Evolutionary conservation across 805 yeast species (phyloP), one percentile per base, ranked within the genome.

Genomic region (Sugiyamaella smithiae): DNA sequence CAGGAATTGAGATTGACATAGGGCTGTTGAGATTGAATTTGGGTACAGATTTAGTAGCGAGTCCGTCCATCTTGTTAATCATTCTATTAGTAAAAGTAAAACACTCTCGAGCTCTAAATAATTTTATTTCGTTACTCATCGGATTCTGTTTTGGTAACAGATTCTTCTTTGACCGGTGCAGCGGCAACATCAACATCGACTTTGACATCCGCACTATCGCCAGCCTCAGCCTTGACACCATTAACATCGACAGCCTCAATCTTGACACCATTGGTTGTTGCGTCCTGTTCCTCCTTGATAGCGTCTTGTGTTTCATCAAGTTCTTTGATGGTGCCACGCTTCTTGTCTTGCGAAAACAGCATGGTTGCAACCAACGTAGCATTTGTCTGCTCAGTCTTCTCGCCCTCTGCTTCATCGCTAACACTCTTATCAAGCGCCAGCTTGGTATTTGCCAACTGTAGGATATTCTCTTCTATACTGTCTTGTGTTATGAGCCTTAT

Each of bases 401-500:
- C 66, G 19, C 46, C 57, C 42, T 63, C 67, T 12, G 54, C 66
- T 29, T 62, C 73, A 33, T 67, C 73, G 14, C 54, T 58, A 5
- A 71, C 72, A 48, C 70, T 69, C 35, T 64, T 63, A 67, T 93
- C 99, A 51, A 93, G 74, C 50, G 89, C 96, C 49, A 93, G 75
- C 67, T 93, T 93, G 60, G 91, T 88, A 60, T 86, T 86, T 0
- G 97, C 98, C 61, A 93, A 69, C 58, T 81, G 82, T 52, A 84
- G 74, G 58, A 93, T 90, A 57, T 85, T 88, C 66, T 91, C 97
- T 59, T 93, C 99, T 33, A 93, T 85, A 1, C 96, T 81, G 49
- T 80, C 75, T 54, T 75, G 76, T 7, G 85, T 77, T 45, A 93
- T 81, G 52, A 93, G 68, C 49, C 95, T 80, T 35, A 79, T 76